A percentile compares a stretch with the other conserved stretches of the same genome.
Conservation (phyloP, 1,284 basidiomycete species). For the Puccinia coronata region DNA sequence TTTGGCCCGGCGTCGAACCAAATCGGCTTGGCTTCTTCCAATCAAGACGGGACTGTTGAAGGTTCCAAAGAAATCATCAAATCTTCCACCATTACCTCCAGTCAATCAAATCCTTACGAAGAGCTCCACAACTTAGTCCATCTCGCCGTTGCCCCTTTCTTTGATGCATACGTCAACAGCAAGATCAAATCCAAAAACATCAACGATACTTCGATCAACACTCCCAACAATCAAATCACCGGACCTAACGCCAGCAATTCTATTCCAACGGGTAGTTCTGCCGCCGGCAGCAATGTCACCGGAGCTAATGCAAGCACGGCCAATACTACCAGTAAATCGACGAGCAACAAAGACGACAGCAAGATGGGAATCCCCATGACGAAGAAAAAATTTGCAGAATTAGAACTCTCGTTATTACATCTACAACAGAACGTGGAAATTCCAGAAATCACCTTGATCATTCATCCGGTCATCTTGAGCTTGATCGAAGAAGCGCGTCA, state of each 20-base stretch:
- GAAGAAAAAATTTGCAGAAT: constrained; percentile 98
- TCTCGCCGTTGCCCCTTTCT: constrained; percentile 94
- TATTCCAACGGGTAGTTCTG: not conserved
- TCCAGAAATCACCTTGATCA: constrained; percentile 87
- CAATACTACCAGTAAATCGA: constrained; percentile 63
- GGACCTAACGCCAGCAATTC: constrained; percentile 22
- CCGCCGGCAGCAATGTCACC: not conserved
- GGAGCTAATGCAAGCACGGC: constrained; percentile 34
- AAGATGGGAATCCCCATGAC: constrained; percentile 98
- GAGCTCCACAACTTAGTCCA: constrained; percentile 95
- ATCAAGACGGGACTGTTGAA: constrained; percentile 45
- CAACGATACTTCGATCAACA: constrained; percentile 34
- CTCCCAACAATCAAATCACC: constrained; percentile 10
- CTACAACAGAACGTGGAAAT: constrained; percentile 99
- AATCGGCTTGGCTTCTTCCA: constrained; percentile 20
- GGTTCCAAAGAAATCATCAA: constrained; percentile 49
- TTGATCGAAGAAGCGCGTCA: constrained; percentile 69
- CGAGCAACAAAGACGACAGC: constrained; percentile 75
- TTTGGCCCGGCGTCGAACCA: constrained; percentile 76
- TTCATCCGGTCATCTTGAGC: constrained; percentile 84
- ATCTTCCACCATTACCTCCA: constrained; percentile 58
- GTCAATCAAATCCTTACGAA: constrained; percentile 74
- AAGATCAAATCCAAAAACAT: constrained; percentile 55
- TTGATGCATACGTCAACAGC: constrained; percentile 84
- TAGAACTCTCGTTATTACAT: constrained; percentile 92